Percentiles rank a stretch among this genome's conserved stretches.
Conservation (phyloP, 2,329 filamentous ascomycete genomes). For the Diaporthe amygdali region DNA sequence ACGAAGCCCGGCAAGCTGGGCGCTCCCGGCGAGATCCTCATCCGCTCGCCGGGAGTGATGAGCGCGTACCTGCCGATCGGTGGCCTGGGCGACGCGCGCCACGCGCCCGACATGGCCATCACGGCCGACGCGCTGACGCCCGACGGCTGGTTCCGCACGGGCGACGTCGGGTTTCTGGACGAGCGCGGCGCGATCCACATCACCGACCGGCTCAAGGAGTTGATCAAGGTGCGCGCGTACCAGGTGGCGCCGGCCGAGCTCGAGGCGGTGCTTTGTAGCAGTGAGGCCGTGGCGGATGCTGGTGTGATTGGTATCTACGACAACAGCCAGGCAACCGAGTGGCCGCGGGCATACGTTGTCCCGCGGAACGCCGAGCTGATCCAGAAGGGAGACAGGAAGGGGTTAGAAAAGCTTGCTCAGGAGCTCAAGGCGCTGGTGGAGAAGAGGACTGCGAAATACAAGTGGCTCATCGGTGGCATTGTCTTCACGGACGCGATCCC, state of each 20-base stretch:
- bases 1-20: conserved; percentile 48
- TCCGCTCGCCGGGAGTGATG: conserved; percentile 69
- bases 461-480: conserved; percentile 72
- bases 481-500: conserved; percentile 70
- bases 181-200: conserved; percentile 64
- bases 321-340: conserved; percentile 65
- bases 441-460: conserved; percentile 64
- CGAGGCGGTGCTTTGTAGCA: conserved; percentile 41
- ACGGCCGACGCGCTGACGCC: conserved; percentile 43
- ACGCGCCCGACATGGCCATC: conserved; percentile 41
- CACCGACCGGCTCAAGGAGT: conserved; percentile 74
- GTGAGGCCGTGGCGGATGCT: conserved; percentile 48
- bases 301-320: conserved; percentile 62
- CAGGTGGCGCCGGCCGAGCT: conserved; percentile 50
- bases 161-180: conserved; percentile 69
- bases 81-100: conserved; percentile 32
- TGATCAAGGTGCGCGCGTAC: conserved; percentile 50
- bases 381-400: conserved; percentile 35
- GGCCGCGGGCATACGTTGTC: conserved; percentile 57
- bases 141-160: conserved; percentile 75
- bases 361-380: conserved; percentile 30
- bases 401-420: conserved; percentile 50
- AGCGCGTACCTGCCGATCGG: conserved; percentile 71
- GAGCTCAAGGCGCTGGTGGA: conserved; percentile 65
- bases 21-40: conserved; percentile 67